Evolutionary conservation across 2,329 filamentous ascomycete species (phyloP).

Genomic region (Colletotrichum karsti): DNA sequence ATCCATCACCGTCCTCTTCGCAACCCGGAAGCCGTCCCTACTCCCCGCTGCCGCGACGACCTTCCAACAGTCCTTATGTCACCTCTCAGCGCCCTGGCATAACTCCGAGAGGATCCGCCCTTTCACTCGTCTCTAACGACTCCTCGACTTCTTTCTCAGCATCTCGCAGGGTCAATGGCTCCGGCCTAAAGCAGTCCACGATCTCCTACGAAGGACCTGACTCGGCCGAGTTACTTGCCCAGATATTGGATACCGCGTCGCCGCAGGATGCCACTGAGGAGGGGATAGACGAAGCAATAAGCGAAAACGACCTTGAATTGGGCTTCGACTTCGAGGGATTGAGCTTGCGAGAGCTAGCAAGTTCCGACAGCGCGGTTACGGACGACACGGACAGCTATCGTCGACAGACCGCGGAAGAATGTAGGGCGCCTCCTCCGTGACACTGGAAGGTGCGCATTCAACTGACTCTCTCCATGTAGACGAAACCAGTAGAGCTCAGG

Average conservation of each 20-base stretch:
- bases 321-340: conserved; percentile 83
- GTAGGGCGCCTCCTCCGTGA: conserved; percentile 54
- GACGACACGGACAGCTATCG: conserved; percentile 35
- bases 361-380: conserved; percentile 36
- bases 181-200: conserved; percentile 69
- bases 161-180: conserved; percentile 73
- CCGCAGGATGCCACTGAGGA: conserved; percentile 27
- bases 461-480: conserved; percentile 54
- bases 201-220: conserved; percentile 65
- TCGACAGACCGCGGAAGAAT: conserved; percentile 75
- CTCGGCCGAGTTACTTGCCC: conserved; percentile 74
- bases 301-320: conserved; percentile 64
- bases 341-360: conserved; percentile 77
- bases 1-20: conserved; percentile 56
- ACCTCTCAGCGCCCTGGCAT: conserved; percentile 74
- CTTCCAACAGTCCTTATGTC: conserved; percentile 73
- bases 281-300: conserved; percentile 38
- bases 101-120: conserved; percentile 77
- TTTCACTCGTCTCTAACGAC: conserved; percentile 80
- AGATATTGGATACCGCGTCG: conserved; percentile 46
- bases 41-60: conserved; percentile 75
- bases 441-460: no score
- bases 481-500: conserved; percentile 82
- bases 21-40: conserved; percentile 72
- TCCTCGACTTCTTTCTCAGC: conserved; percentile 80